A percentile compares a stretch with the other conserved stretches of the same genome.
phyloP scores from a whole-genome alignment of 495 filamentous ascomycete genomes.

The Penicillium chermesinum region DNA sequence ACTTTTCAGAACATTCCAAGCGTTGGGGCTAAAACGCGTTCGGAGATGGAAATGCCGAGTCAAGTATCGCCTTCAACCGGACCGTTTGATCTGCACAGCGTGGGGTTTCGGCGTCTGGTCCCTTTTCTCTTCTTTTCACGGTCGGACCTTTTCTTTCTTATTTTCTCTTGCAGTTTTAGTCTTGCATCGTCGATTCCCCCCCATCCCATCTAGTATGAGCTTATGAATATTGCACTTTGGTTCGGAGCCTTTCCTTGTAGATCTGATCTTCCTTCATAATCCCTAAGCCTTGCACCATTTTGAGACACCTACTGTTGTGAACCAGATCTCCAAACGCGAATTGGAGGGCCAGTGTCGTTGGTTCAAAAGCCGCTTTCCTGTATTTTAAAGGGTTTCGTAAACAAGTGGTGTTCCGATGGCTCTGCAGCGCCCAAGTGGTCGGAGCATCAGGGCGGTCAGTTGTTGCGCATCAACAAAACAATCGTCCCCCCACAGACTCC shows the following conservation, averaged over 20 bases:
- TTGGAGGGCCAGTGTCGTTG: no score
- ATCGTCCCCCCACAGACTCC: not conserved
- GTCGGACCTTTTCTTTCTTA: not conserved
- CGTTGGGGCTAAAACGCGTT: slow-evolving; percentile 5
- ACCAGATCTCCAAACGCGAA: no score
- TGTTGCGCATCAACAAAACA: not conserved
- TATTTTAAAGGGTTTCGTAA: no score
- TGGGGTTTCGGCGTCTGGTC: slow-evolving; percentile 43
- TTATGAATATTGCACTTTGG: not conserved
- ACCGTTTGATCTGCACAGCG: slow-evolving; percentile 42
- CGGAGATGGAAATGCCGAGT: slow-evolving; percentile 3
- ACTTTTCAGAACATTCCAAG: slow-evolving; percentile 1
- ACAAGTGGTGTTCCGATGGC: no score
- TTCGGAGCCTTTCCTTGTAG: not conserved
- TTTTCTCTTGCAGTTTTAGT: not conserved
- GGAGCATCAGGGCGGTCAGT: not conserved
- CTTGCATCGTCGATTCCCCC: not conserved
- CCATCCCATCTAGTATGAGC: not conserved
- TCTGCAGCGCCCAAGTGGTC: not conserved
- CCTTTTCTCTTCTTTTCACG: slow-evolving; percentile 13
- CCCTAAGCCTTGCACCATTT: no score
- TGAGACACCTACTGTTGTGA: no score
- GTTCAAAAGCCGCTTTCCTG: no score
- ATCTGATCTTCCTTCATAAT: no score
- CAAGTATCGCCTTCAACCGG: slow-evolving; percentile 10